Base-by-base conservation (phyloP, 768 basidiomycete genomes). In the Dioszegia aurantiaca region DNA sequence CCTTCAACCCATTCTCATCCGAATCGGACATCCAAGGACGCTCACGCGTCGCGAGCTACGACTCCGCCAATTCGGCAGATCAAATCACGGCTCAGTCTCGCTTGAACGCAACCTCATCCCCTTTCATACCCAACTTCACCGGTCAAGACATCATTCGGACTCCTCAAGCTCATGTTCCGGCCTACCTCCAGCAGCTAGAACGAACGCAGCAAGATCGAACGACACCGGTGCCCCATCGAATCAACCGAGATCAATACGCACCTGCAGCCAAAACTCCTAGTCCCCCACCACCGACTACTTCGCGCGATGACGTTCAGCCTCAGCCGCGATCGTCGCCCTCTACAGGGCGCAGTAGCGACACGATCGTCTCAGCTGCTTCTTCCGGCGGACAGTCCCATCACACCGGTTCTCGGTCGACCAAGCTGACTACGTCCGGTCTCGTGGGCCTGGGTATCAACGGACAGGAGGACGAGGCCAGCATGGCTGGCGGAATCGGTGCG, bases 1-100 rank as follows among this genome's bases (percentile, higher is more conserved):
- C 46, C 14, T 47, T 28, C 46, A 28, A 47, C 14, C 46, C 46
- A 16, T 47, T 47, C 46, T 17, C 46, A 47, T n/a, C n/a, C n/a
- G n/a, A n/a, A n/a, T n/a, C n/a, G n/a, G n/a, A n/a, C n/a, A n/a
- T n/a, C n/a, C n/a, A n/a, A n/a, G n/a, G n/a, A n/a, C n/a, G n/a
- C n/a, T n/a, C n/a, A n/a, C n/a, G n/a, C n/a, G n/a, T 14, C 33
- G 33, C 14, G 8, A 33, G 8, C 33, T 14, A 33, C 33, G 27
- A 47, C 46, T 47, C 24, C 3, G 8, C 26, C 4, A 27, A 5
- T 28, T 28, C 46, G 17, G 17, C 46, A 14, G 46, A 30, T 4
- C 46, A 28, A 30, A 23, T 30, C 33, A 33, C n/a, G 16, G 44
- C 44, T 26, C 12, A 28, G 30, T 47, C 46, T 31, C 46, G 46